phyloP scores from a whole-genome alignment of 306 rosid genomes.

The Fagus crenata region DNA sequence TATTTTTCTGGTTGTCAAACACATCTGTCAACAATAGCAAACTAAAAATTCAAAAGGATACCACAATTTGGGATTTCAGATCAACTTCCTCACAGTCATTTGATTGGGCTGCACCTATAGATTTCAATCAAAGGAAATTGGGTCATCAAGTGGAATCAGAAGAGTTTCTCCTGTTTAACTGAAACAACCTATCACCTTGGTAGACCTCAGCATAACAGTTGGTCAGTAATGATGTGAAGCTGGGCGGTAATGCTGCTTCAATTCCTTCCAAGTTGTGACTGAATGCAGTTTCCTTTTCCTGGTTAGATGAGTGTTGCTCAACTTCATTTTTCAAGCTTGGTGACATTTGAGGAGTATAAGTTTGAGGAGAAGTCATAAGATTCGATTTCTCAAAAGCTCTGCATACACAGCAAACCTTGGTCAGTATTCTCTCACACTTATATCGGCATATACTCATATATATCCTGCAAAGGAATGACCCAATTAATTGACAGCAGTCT shows the following conservation, averaged over 20 bases:
- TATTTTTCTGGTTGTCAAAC: slow-evolving; percentile 5
- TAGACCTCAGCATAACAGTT: slow-evolving; percentile 43
- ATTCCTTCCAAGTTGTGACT: slow-evolving; percentile 37
- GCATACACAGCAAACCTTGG: slow-evolving; percentile 33
- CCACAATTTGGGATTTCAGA: slow-evolving; percentile 70
- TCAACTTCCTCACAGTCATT: slow-evolving; percentile 40
- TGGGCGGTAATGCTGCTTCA: slow-evolving; percentile 69
- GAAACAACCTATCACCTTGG: slow-evolving; percentile 44
- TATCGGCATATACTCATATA: slow-evolving; percentile 11
- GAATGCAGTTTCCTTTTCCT: slow-evolving; percentile 34
- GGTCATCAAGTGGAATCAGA: slow-evolving; percentile 23
- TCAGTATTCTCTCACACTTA: slow-evolving; percentile 24
- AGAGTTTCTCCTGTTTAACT: slow-evolving; percentile 3
- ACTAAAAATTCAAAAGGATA: slow-evolving; percentile 33
- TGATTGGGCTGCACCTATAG: slow-evolving; percentile 48
- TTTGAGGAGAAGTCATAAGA: slow-evolving; percentile 41
- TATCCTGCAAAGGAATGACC: slow-evolving; percentile 9
- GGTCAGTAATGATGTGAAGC: slow-evolving; percentile 64
- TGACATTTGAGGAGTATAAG: slow-evolving; percentile 59
- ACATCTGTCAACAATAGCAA: slow-evolving; percentile 3
- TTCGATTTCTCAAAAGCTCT: slow-evolving; percentile 54
- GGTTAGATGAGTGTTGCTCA: slow-evolving; percentile 37
- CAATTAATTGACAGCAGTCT: slow-evolving; percentile 3
- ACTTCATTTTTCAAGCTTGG: slow-evolving; percentile 35
- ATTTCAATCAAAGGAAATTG: slow-evolving; percentile 31